phyloP scores from a whole-genome alignment of 108 stramenopile species.

The Stephanodiscus minutulus region DNA sequence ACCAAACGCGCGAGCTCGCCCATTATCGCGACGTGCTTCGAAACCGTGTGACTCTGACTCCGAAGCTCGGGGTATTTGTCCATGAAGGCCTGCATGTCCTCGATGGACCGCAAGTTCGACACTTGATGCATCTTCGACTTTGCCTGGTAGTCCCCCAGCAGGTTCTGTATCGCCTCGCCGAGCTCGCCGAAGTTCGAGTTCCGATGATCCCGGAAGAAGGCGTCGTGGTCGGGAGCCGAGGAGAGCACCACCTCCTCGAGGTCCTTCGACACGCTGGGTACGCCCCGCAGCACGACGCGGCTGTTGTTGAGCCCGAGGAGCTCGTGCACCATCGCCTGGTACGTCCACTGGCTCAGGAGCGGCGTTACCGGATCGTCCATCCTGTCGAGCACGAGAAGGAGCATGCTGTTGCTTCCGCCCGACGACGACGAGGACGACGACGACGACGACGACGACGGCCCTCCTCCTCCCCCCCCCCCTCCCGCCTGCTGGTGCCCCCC shows the following conservation, averaged over 20 bases:
- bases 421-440: too few relatives aligned
- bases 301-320: constrained; percentile 96
- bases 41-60: constrained; percentile 83
- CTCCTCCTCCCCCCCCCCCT: too few relatives aligned
- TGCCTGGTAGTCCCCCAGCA: constrained; percentile 94
- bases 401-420: constrained; percentile 24
- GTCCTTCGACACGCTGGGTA: constrained; percentile 92
- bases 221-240: constrained; percentile 82
- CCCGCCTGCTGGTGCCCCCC: background rate
- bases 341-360: constrained; percentile 98
- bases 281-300: constrained; percentile 91
- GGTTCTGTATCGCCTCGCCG: constrained; percentile 92
- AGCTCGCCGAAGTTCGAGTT: constrained; percentile 98
- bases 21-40: constrained; percentile 98
- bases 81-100: constrained; percentile 99
- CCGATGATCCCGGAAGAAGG: constrained; percentile 90
- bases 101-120: constrained; percentile 85
- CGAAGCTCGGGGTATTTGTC: constrained; percentile 96
- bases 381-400: constrained; percentile 94
- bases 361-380: constrained; percentile 99
- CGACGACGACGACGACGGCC: too few relatives aligned
- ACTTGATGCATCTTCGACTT: constrained; percentile 76
- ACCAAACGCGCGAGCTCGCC: constrained; percentile 95
- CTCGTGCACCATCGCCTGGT: constrained; percentile 99
- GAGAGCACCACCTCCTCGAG: constrained; percentile 96